These are phyloP conservation scores for Bipolaris zeicola DNA, from an alignment of 2,329 filamentous ascomycete species.

Conservation along the genomic window DNA sequence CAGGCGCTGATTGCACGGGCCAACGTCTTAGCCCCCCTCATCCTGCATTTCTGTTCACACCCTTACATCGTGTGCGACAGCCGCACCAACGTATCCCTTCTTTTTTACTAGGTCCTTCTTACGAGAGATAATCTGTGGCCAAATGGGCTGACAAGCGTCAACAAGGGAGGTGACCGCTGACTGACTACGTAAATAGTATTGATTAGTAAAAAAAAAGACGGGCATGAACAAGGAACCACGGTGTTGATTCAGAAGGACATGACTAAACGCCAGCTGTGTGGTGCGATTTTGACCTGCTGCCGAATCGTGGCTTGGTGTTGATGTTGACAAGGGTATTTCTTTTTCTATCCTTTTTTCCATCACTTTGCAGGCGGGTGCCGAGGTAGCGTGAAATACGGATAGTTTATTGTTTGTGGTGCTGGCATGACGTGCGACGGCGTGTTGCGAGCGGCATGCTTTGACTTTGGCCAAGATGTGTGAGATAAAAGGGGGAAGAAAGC, in stretches of 20 bases:
- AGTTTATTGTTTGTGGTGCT: conserved; percentile 6
- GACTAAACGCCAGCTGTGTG: background rate
- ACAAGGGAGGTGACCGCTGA: conserved; percentile 1
- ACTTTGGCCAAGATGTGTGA: conserved; percentile 3
- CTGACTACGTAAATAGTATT: background rate
- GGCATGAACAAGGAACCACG: conserved; percentile 8
- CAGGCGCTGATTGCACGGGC: conserved; percentile 9
- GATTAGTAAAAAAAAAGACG: background rate
- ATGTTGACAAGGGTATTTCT: background rate
- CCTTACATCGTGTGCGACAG: conserved; percentile 11
- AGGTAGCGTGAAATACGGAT: background rate
- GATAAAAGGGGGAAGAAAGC: conserved; percentile 10
- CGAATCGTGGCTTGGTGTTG: conserved; percentile 5
- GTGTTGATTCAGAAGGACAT: conserved; percentile 5
- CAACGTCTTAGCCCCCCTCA: conserved; percentile 5
- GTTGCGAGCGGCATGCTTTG: conserved; percentile 7
- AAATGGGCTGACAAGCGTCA: conserved; percentile 1
- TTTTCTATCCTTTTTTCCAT: background rate
- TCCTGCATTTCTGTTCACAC: conserved; percentile 12
- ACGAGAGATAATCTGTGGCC: conserved; percentile 5
- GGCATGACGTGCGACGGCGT: background rate
- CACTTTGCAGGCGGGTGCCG: background rate
- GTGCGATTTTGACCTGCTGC: background rate
- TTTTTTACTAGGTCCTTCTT: conserved; percentile 11
- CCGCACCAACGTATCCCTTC: conserved; percentile 14